Conservation (phyloP, 2,329 filamentous ascomycete species). For the Trichoderma brevicompactum region DNA sequence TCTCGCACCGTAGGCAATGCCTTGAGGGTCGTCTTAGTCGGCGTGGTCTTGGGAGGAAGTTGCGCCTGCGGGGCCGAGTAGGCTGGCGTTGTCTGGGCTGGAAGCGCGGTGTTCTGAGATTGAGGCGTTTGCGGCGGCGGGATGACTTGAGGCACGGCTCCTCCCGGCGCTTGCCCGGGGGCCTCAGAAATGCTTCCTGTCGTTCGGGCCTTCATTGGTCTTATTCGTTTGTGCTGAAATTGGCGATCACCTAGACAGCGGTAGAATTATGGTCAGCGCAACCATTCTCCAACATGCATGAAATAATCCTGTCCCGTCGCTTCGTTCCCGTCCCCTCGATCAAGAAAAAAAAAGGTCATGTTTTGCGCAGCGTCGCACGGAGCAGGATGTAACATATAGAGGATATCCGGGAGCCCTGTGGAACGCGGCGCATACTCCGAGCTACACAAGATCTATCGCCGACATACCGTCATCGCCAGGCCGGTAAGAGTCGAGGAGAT, state of each 20-base stretch:
- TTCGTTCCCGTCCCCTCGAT: slow-evolving; percentile 12
- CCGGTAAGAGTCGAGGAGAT: slow-evolving; percentile 57
- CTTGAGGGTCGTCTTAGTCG: slow-evolving; percentile 84
- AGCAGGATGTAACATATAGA: slow-evolving; percentile 39
- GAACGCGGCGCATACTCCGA: slow-evolving; percentile 42
- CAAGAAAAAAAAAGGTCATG: slow-evolving; percentile 3
- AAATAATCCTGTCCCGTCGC: neutral
- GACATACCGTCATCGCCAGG: slow-evolving; percentile 76
- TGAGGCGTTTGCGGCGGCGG: slow-evolving; percentile 61
- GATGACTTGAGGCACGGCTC: slow-evolving; percentile 45
- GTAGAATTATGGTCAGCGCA: slow-evolving; percentile 37
- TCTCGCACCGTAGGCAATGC: slow-evolving; percentile 94
- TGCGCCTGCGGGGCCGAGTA: slow-evolving; percentile 46
- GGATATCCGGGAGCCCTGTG: slow-evolving; percentile 33
- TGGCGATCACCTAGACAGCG: slow-evolving; percentile 51
- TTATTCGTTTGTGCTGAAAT: slow-evolving; percentile 59
- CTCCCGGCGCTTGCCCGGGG: slow-evolving; percentile 57
- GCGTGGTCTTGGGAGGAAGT: slow-evolving; percentile 77
- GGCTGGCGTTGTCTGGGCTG: slow-evolving; percentile 48
- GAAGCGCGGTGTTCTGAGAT: slow-evolving; percentile 52
- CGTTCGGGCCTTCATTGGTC: slow-evolving; percentile 60
- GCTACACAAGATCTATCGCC: slow-evolving; percentile 42
- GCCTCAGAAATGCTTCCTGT: slow-evolving; percentile 60
- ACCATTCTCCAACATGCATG: slow-evolving; percentile 1
- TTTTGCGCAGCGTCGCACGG: slow-evolving; percentile 40